Evolutionary conservation across 306 rosid species (phyloP), one percentile per base, ranked within the genome.

Genomic region (Cicer yamashitae): DNA sequence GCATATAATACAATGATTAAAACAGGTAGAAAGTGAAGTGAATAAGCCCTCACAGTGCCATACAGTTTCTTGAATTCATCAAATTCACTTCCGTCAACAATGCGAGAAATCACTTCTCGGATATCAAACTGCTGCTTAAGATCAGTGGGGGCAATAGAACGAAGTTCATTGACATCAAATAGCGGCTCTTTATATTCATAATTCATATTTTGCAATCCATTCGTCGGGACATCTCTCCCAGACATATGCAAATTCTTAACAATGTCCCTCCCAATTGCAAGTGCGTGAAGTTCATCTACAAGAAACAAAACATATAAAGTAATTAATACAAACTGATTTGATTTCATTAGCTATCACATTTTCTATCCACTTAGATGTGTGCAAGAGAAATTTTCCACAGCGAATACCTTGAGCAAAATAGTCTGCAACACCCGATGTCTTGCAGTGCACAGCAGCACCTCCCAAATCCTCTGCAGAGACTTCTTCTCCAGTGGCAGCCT

Each of bases 401-500:
- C 5, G 69, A 51, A 59, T 85, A 94, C 98, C 97, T 82, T 94
- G 96, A 84, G 97, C 97, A 85, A 91, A 91, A 89, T 94, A 91
- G 77, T 94, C 98, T 37, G 97, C 88, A 80, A 94, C 98, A 65
- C 98, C 97, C 3, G 97, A 94, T 46, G 89, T 87, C 83, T 94
- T 90, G 94, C 98, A 91, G 83, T 94, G 97, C 67, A 94, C 89
- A 14, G 89, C 46, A 47, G 97, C 96, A 54, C 98, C 97, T 63
- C 98, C 97, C 62, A 94, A 75, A 84, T 94, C 91, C 74, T 94
- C 97, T 2, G 98, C 97, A 9, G 98, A 90, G 63, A 94, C 91
- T 77, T 87, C 98, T 89, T 94, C 97, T 63, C 97, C 97, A 64
- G 97, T 94, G 41, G 98, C 98, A 83, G 98, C 98, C 98, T 94